Conservation (phyloP, 2,329 filamentous ascomycete genomes). For the Cyphellophora attinorum region DNA sequence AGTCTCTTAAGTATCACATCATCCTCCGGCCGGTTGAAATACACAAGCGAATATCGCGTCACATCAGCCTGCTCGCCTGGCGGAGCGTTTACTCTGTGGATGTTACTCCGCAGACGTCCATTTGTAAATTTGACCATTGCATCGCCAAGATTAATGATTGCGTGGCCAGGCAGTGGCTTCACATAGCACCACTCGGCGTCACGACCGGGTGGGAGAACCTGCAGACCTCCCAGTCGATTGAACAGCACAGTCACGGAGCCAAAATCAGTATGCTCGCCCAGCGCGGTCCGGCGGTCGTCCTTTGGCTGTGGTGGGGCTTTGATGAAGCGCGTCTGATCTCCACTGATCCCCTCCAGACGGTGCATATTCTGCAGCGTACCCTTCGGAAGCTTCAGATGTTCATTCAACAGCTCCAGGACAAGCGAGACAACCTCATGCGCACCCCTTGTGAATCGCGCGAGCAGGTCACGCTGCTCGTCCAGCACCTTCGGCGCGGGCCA, state of each 20-base stretch:
- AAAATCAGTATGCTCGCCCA: conserved; percentile 50
- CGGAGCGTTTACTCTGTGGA: conserved; percentile 42
- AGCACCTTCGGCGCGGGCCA: conserved; percentile 36
- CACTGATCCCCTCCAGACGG: conserved; percentile 30
- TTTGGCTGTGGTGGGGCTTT: conserved; percentile 37
- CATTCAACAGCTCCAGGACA: conserved; percentile 35
- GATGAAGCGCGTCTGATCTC: conserved; percentile 47
- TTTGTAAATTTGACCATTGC: conserved; percentile 35
- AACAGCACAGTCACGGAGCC: conserved; percentile 47
- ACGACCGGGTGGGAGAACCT: conserved; percentile 37
- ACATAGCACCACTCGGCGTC: conserved; percentile 43
- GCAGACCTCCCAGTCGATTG: conserved; percentile 46
- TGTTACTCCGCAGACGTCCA: conserved; percentile 29
- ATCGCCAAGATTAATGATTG: conserved; percentile 35
- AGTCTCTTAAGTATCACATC: conserved; percentile 33
- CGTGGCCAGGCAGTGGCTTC: conserved; percentile 37
- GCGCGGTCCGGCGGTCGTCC: conserved; percentile 31
- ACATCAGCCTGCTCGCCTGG: conserved; percentile 36
- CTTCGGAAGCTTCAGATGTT: conserved; percentile 31
- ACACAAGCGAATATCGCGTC: conserved; percentile 44
- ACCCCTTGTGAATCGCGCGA: conserved; percentile 34
- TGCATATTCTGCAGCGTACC: conserved; percentile 39
- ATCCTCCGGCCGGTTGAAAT: conserved; percentile 44
- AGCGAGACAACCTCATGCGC: conserved; percentile 37
- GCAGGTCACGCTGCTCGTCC: conserved; percentile 23